These are phyloP conservation scores for Lanzia echinophila DNA, from an alignment of 2,329 filamentous ascomycete genomes.

Conservation along the genomic window DNA sequence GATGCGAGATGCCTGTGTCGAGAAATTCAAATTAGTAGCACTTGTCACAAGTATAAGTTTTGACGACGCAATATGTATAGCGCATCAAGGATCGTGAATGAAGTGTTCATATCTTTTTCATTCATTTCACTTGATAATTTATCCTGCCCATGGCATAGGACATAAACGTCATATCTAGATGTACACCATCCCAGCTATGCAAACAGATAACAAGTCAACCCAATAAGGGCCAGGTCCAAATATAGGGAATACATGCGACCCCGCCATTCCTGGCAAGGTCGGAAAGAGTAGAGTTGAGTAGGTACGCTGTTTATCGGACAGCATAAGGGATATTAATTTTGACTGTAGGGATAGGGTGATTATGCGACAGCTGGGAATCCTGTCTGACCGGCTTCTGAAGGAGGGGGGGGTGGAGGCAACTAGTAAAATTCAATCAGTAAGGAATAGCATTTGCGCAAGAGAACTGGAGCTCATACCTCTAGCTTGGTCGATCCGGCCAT, in stretches of 20 bases:
- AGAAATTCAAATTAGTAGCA: too few species aligned
- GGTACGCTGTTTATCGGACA: conserved; percentile 12
- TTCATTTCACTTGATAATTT: conserved; percentile 3
- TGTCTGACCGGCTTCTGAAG: conserved; percentile 25
- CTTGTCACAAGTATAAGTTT: too few species aligned
- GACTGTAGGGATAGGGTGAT: background rate
- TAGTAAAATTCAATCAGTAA: conserved; percentile 6
- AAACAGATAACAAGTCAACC: conserved; percentile 14
- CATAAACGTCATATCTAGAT: conserved; percentile 10
- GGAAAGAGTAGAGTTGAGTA: conserved; percentile 29
- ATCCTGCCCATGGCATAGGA: background rate
- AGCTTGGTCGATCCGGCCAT: conserved; percentile 83
- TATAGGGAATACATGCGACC: conserved; percentile 16
- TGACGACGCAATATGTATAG: background rate
- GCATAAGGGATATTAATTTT: conserved; percentile 7
- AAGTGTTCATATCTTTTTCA: background rate
- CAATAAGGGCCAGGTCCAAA: background rate
- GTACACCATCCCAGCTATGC: conserved; percentile 27
- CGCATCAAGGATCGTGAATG: background rate
- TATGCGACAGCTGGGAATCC: conserved; percentile 29
- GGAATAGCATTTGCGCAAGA: background rate
- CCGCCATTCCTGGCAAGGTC: conserved; percentile 12
- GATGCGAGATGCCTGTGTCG: too few species aligned
- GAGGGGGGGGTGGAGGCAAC: conserved; percentile 27
- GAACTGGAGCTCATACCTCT: conserved; percentile 46